These are phyloP conservation scores for Amanita molliuscula DNA, from an alignment of 768 basidiomycete genomes.

Conservation along the genomic window DNA sequence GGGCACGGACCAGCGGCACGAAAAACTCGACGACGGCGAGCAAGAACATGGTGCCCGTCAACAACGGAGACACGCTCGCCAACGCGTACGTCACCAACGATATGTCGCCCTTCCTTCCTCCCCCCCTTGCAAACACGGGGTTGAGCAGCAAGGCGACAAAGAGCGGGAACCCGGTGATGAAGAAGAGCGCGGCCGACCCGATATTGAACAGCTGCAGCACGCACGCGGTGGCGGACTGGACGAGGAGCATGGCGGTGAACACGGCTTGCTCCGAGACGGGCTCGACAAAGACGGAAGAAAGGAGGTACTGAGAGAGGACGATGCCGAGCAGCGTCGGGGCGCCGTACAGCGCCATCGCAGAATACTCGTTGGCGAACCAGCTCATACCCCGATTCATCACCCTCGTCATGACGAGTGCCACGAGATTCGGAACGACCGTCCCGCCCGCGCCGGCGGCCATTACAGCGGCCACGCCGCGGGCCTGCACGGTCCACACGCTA, in stretches of 20 bases:
- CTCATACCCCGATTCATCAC: conserved; percentile 65
- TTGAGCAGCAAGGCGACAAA: conserved; percentile 50
- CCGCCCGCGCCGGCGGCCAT: conserved; percentile 43
- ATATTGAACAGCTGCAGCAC: conserved; percentile 54
- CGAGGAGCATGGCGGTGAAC: conserved; percentile 50
- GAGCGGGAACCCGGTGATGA: conserved; percentile 48
- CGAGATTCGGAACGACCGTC: conserved; percentile 51
- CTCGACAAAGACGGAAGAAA: conserved; percentile 17
- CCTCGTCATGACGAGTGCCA: conserved; percentile 58
- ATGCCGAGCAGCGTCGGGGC: conserved; percentile 63
- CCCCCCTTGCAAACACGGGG: conserved; percentile 15
- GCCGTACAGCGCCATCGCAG: conserved; percentile 58
- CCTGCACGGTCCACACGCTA: conserved; percentile 27
- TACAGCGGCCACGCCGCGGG: conserved; percentile 38
- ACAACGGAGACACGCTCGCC: conserved; percentile 43
- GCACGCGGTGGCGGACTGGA: conserved; percentile 46
- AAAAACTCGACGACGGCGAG: conserved; percentile 73
- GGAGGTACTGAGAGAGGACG: conserved; percentile 48
- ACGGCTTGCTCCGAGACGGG: conserved; percentile 48
- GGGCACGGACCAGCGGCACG: conserved; percentile 62
- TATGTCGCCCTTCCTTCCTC: conserved; percentile 18
- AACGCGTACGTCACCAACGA: conserved; percentile 56
- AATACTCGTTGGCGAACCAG: conserved; percentile 74
- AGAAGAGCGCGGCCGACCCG: conserved; percentile 71
- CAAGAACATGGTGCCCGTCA: conserved; percentile 47